Conservation (phyloP, 2,329 filamentous ascomycete species). For the Helotiales sp. region DNA sequence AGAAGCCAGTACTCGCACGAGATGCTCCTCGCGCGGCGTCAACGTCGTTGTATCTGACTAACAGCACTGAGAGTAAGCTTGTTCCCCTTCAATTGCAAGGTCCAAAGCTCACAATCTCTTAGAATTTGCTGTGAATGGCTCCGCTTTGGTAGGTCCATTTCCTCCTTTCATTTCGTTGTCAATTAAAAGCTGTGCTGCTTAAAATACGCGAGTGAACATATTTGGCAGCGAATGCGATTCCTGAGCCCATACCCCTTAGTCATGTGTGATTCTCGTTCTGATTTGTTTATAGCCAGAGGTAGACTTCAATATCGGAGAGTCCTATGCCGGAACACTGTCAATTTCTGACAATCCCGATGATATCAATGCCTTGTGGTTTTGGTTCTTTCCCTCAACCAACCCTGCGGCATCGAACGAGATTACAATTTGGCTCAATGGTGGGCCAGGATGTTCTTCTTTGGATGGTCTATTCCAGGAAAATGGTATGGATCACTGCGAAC, state of each 20-base stretch:
- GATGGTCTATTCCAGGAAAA: constrained; percentile 77
- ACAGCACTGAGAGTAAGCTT: constrained; percentile 13
- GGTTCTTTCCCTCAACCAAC: constrained; percentile 55
- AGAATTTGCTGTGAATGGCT: constrained; percentile 34
- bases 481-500: constrained; percentile 7
- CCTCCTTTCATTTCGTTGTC: too few species aligned
- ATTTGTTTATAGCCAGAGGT: too few species aligned
- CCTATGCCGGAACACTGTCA: constrained; percentile 45
- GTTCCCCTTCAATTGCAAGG: background rate
- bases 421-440: constrained; percentile 85
- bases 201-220: too few species aligned
- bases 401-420: constrained; percentile 48
- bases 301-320: constrained; percentile 34
- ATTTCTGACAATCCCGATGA: constrained; percentile 49
- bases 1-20: background rate
- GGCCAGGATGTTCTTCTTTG: constrained; percentile 91
- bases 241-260: too few species aligned
- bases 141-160: too few species aligned
- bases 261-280: too few species aligned
- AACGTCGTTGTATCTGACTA: constrained; percentile 16
- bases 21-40: constrained; percentile 4
- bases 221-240: too few species aligned
- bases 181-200: too few species aligned
- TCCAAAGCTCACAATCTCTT: background rate
- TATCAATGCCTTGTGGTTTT: constrained; percentile 50